phyloP scores from a whole-genome alignment of 176 grass and related monocot species.

The Pontederia paniculata region DNA sequence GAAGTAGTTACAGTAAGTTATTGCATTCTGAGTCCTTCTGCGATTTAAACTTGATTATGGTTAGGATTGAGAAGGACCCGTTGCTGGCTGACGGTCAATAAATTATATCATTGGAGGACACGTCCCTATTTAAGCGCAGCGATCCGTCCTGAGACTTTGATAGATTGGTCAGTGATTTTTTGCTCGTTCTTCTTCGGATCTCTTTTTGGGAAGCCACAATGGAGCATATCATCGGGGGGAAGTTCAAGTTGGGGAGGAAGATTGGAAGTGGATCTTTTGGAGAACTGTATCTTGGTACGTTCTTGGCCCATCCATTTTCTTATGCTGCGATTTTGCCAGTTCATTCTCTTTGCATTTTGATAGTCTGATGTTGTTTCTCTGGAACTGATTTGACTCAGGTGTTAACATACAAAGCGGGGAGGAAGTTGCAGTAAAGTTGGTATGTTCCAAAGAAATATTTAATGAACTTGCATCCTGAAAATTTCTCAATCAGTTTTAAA shows the following conservation, averaged over 20 bases:
- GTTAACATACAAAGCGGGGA: constrained; percentile 70
- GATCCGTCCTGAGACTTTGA: too few relatives aligned
- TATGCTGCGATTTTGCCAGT: background rate
- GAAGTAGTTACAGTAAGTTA: too few relatives aligned
- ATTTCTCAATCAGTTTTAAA: too few relatives aligned
- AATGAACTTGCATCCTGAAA: too few relatives aligned
- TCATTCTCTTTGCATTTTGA: background rate
- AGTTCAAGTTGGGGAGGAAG: constrained; percentile 73
- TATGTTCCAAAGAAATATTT: constrained; percentile 18
- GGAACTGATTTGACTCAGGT: constrained; percentile 33
- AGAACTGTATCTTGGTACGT: constrained; percentile 60
- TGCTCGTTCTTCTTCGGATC: too few relatives aligned
- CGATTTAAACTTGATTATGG: too few relatives aligned
- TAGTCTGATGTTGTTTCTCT: constrained; percentile 11
- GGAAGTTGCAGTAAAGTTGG: constrained; percentile 81
- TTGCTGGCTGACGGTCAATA: too few relatives aligned
- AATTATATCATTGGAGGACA: too few relatives aligned
- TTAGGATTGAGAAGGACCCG: too few relatives aligned
- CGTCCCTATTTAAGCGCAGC: too few relatives aligned
- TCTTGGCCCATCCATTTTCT: constrained; percentile 1
- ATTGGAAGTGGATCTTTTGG: constrained; percentile 84
- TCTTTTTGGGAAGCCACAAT: constrained; percentile 4
- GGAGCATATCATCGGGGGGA: constrained; percentile 71
- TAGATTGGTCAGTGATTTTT: too few relatives aligned
- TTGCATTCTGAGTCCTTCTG: too few relatives aligned